These are phyloP conservation scores for Cercospora zeina DNA, from an alignment of 2,329 filamentous ascomycete species.

Conservation along the genomic window DNA sequence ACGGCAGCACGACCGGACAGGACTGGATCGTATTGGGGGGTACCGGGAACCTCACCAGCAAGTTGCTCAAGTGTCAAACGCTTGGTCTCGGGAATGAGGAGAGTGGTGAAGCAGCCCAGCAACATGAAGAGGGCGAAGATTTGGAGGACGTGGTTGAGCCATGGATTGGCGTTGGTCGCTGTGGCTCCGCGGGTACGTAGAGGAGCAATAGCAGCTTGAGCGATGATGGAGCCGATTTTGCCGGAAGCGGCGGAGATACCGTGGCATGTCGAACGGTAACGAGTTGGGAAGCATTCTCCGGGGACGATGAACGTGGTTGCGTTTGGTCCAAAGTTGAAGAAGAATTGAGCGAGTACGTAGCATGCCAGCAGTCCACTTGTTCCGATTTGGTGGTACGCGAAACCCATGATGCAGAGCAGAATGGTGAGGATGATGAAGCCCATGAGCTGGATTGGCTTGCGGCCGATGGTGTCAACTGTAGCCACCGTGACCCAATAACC, in stretches of 20 bases:
- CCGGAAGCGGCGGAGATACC: constrained; percentile 53
- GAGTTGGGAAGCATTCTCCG: constrained; percentile 55
- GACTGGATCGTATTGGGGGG: constrained; percentile 48
- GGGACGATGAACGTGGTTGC: constrained; percentile 55
- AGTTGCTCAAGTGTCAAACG: constrained; percentile 68
- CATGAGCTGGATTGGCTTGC: constrained; percentile 72
- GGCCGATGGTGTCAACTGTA: constrained; percentile 70
- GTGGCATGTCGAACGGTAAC: constrained; percentile 52
- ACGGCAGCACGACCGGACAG: constrained; percentile 26
- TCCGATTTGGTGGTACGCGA: constrained; percentile 50
- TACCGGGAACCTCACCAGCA: constrained; percentile 65
- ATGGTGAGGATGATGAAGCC: constrained; percentile 52
- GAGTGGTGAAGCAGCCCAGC: constrained; percentile 64
- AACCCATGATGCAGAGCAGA: constrained; percentile 53
- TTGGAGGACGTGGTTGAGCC: constrained; percentile 72
- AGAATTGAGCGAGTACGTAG: constrained; percentile 53
- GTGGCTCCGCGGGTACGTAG: constrained; percentile 56
- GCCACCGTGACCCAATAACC: constrained; percentile 81
- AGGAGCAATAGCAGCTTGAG: constrained; percentile 52
- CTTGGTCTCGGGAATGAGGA: constrained; percentile 73
- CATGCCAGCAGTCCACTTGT: constrained; percentile 52
- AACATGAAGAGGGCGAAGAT: constrained; percentile 82
- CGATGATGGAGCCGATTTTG: constrained; percentile 53
- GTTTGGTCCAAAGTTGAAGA: constrained; percentile 58
- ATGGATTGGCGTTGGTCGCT: constrained; percentile 58